These are phyloP conservation scores for Solanum lignicaule DNA, from an alignment of 257 asterid genomes.

Conservation along the genomic window DNA sequence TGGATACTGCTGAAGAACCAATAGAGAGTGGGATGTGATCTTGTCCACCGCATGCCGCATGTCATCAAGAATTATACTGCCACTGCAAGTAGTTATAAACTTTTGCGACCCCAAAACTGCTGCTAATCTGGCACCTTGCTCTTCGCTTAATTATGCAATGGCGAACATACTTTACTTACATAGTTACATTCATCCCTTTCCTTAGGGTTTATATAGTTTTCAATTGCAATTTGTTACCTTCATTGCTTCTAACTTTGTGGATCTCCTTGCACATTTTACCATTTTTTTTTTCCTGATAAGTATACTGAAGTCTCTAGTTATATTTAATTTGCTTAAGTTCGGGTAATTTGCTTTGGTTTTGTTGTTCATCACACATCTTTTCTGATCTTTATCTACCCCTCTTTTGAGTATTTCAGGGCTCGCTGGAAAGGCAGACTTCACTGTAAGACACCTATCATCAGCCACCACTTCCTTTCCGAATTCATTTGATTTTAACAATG, in stretches of 20 bases:
- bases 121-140: not conserved
- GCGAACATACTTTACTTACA: not conserved
- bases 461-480: conserved; percentile 54
- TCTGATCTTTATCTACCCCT: not conserved
- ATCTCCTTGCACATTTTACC: not conserved
- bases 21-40: not conserved
- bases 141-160: not conserved
- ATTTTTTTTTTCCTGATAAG: not conserved
- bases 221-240: not conserved
- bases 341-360: not conserved
- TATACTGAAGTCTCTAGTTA: not conserved
- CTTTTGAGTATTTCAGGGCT: conserved; percentile 42
- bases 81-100: not conserved
- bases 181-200: not conserved
- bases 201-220: not conserved
- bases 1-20: not conserved
- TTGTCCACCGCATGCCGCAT: not conserved
- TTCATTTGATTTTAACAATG: conserved; percentile 40
- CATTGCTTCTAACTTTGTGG: not conserved
- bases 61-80: not conserved
- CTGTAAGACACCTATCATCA: conserved; percentile 90
- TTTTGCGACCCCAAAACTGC: not conserved
- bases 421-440: conserved; percentile 90
- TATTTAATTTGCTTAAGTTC: not conserved
- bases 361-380: not conserved